These are phyloP conservation scores for Phytophthora litchii DNA, from an alignment of 352 stramenopile genomes.

Conservation along the genomic window DNA sequence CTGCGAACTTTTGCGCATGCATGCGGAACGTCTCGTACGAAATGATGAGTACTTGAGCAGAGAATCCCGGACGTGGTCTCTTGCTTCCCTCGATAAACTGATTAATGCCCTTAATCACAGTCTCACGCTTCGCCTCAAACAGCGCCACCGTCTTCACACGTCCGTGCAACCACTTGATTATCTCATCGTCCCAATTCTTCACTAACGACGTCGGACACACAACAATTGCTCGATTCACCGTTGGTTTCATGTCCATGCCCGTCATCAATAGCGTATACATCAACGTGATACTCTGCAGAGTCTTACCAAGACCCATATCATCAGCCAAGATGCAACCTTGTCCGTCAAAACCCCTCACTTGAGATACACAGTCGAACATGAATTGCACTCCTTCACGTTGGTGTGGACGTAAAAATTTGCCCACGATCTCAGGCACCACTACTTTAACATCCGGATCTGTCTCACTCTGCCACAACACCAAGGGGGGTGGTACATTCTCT, in stretches of 20 bases:
- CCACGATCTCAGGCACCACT: slow-evolving; percentile 90
- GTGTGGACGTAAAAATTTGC: slow-evolving; percentile 95
- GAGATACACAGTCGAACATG: slow-evolving; percentile 96
- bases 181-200: slow-evolving; percentile 92
- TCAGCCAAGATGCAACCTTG: slow-evolving; percentile 89
- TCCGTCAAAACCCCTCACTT: slow-evolving; percentile 75
- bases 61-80: slow-evolving; percentile 48
- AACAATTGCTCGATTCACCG: slow-evolving; percentile 75
- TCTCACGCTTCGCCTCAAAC: slow-evolving; percentile 81
- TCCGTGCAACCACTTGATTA: slow-evolving; percentile 88
- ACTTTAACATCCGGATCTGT: slow-evolving; percentile 67
- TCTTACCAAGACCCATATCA: slow-evolving; percentile 90
- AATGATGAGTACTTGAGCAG: slow-evolving; percentile 84
- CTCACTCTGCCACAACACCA: slow-evolving; percentile 84
- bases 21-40: slow-evolving; percentile 94
- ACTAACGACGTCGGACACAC: slow-evolving; percentile 88
- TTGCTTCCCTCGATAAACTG: slow-evolving; percentile 87
- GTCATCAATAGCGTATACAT: slow-evolving; percentile 86
- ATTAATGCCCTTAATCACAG: slow-evolving; percentile 83
- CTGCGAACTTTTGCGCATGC: slow-evolving; percentile 91
- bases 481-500: slow-evolving; percentile 54
- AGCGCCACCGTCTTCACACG: slow-evolving; percentile 84
- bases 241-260: slow-evolving; percentile 70
- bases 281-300: slow-evolving; percentile 86
- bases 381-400: slow-evolving; percentile 97